phyloP scores from a whole-genome alignment of 208 protist species.

The Wallacemonas sp. region DNA sequence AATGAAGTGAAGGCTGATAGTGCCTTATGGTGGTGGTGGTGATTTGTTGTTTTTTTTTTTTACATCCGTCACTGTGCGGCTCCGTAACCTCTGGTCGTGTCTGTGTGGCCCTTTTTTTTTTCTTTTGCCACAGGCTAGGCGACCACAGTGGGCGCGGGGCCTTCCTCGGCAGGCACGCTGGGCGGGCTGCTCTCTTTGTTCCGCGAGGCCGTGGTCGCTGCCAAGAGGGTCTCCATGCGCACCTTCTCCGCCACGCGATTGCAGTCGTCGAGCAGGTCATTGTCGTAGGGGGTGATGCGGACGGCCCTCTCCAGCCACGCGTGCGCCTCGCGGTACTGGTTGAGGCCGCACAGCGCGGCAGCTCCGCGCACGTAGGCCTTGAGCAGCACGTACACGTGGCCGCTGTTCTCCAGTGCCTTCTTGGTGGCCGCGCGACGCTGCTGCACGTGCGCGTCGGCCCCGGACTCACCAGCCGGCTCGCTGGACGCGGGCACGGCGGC shows the following conservation, averaged over 20 bases:
- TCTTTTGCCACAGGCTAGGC: too few species aligned
- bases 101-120: too few species aligned
- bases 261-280: slow-evolving; percentile 89
- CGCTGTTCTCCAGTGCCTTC: slow-evolving; percentile 70
- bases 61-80: too few species aligned
- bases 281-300: slow-evolving; percentile 92
- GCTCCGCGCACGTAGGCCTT: slow-evolving; percentile 91
- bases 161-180: too few species aligned
- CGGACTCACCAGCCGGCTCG: not conserved
- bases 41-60: slow-evolving; percentile 22
- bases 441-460: slow-evolving; percentile 29
- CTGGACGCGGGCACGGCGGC: too few species aligned
- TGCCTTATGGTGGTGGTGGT: not conserved
- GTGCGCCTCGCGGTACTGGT: slow-evolving; percentile 76
- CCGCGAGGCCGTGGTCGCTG: slow-evolving; percentile 45
- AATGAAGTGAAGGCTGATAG: not conserved
- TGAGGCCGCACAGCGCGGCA: slow-evolving; percentile 79
- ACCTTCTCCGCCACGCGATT: slow-evolving; percentile 88
- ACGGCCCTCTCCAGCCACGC: slow-evolving; percentile 76
- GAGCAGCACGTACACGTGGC: slow-evolving; percentile 89
- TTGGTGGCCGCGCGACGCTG: slow-evolving; percentile 63
- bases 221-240: slow-evolving; percentile 86
- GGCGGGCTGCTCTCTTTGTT: not conserved
- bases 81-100: too few species aligned
- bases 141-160: too few species aligned